Evolutionary conservation across 306 rosid species (phyloP).

Genomic region (Dalbergia cochinchinensis): DNA sequence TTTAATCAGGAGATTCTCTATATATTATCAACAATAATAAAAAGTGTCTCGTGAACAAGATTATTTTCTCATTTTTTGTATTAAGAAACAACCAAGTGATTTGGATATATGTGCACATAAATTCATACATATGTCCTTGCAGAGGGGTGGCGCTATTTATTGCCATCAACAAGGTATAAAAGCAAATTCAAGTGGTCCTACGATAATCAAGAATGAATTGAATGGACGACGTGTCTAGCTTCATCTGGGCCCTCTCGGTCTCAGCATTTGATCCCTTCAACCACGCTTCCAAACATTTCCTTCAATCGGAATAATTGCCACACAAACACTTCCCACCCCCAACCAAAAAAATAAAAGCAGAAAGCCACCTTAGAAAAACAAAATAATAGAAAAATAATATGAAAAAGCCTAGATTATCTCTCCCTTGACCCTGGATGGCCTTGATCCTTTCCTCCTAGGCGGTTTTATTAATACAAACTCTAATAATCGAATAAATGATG

Average conservation of each 20-base stretch:
- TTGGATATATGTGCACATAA: too few relatives aligned
- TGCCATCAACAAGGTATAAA: not conserved
- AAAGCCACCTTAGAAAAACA: not conserved
- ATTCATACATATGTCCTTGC: not conserved
- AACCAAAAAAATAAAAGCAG: not conserved
- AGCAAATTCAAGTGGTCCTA: slow-evolving; percentile 30
- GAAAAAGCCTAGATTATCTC: not conserved
- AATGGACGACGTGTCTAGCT: slow-evolving; percentile 45
- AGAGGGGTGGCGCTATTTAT: slow-evolving; percentile 3
- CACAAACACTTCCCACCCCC: not conserved
- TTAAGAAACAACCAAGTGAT: not conserved
- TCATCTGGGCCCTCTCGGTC: slow-evolving; percentile 33
- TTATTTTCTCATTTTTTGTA: too few relatives aligned
- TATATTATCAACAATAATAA: too few relatives aligned
- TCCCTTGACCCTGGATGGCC: too few relatives aligned
- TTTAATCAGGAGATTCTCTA: too few relatives aligned
- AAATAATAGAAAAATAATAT: not conserved
- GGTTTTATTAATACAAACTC: not conserved
- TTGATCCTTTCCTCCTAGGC: not conserved
- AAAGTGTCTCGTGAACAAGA: too few relatives aligned
- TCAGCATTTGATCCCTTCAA: slow-evolving; percentile 28
- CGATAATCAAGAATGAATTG: not conserved
- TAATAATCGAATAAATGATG: not conserved
- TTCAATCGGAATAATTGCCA: slow-evolving; percentile 38
- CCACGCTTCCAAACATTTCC: slow-evolving; percentile 14